Conservation (phyloP, 2,329 filamentous ascomycete genomes). For the Bisporella sp. region DNA sequence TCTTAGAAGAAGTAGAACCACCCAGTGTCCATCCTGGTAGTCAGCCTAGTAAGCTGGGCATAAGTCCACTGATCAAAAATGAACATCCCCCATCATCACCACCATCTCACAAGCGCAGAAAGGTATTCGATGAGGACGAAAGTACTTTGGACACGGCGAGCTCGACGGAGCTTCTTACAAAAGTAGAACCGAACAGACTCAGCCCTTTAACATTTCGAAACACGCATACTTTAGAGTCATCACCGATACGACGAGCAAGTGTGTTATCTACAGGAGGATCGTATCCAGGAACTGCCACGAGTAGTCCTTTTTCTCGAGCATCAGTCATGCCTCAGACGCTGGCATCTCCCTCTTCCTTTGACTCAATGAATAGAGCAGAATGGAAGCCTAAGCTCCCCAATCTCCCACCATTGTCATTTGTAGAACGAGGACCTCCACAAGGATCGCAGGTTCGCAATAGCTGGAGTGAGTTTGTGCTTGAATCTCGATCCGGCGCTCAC, state of each 20-base stretch:
- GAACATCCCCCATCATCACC: not conserved
- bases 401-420: slow-evolving; percentile 14
- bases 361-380: slow-evolving; percentile 4
- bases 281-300: slow-evolving; percentile 8
- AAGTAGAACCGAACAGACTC: too few relatives aligned
- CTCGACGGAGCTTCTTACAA: too few relatives aligned
- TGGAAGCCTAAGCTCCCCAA: slow-evolving; percentile 16
- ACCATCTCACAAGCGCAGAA: not conserved
- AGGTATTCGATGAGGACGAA: too few relatives aligned
- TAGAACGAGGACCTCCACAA: slow-evolving; percentile 1
- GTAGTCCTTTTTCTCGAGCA: slow-evolving; percentile 9
- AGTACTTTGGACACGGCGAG: too few relatives aligned
- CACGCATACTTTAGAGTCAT: too few relatives aligned
- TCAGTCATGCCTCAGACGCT: slow-evolving; percentile 1
- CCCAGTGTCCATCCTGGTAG: slow-evolving; percentile 4
- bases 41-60: slow-evolving; percentile 3
- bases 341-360: slow-evolving; percentile 6
- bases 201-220: too few relatives aligned
- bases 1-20: not conserved
- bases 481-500: slow-evolving; percentile 10
- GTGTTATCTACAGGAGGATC: slow-evolving; percentile 5
- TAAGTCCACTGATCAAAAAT: not conserved
- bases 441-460: not conserved
- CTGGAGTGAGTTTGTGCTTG: slow-evolving; percentile 13
- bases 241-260: slow-evolving; percentile 1